These are phyloP conservation scores for Fusarium nelsonii DNA, from an alignment of 2,329 filamentous ascomycete genomes.

Conservation along the genomic window DNA sequence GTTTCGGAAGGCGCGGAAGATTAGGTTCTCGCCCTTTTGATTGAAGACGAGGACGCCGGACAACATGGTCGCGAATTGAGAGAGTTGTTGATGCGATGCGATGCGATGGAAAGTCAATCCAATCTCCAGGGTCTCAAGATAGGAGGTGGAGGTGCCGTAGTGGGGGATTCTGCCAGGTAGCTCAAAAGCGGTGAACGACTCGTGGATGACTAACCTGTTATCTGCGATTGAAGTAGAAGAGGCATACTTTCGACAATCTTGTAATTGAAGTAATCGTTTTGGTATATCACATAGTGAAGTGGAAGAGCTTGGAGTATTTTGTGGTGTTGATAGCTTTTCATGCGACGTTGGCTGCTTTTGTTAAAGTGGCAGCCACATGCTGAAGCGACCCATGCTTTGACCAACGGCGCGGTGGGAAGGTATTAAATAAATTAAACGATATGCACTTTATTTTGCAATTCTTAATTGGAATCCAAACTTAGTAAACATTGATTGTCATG, in stretches of 20 bases:
- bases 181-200: constrained; percentile 41
- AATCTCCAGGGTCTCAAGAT: constrained; percentile 31
- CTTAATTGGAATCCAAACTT: not conserved
- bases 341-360: not conserved
- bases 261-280: not conserved
- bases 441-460: not conserved
- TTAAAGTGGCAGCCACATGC: not conserved
- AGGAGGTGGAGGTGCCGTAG: constrained; percentile 42
- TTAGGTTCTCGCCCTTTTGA: constrained; percentile 99
- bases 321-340: not conserved
- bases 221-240: not conserved
- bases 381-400: not conserved
- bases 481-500: not conserved
- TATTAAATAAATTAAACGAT: not conserved
- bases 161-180: constrained; percentile 45
- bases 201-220: constrained; percentile 14
- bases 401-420: not conserved
- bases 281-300: no score
- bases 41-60: constrained; percentile 99
- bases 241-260: not conserved
- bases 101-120: constrained; percentile 15
- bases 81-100: constrained; percentile 14
- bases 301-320: not conserved
- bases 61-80: constrained; percentile 74
- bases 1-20: constrained; percentile 98